Evolutionary conservation across 1,284 basidiomycete species (phyloP).

Genomic region (Cryptococcus sp.): DNA sequence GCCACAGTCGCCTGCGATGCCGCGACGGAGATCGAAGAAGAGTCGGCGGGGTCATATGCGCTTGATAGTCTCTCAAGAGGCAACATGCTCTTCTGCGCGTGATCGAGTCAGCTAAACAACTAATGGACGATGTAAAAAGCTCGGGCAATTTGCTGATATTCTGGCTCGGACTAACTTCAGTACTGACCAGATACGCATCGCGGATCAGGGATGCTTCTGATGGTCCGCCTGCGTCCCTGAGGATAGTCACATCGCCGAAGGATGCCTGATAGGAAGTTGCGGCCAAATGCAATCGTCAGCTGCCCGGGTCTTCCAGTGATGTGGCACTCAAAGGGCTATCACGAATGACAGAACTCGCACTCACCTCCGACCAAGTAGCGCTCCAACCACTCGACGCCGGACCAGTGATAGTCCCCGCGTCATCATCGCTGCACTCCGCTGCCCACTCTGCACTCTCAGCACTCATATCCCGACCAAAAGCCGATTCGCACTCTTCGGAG

Average conservation of each 20-base stretch:
- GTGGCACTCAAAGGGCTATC: not conserved
- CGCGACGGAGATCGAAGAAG: no score
- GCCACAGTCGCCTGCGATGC: no score
- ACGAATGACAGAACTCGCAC: not conserved
- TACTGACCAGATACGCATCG: slow-evolving; percentile 22
- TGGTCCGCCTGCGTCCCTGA: not conserved
- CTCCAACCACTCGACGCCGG: slow-evolving; percentile 11
- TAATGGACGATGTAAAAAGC: not conserved
- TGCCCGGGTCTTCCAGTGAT: not conserved
- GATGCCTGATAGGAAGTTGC: not conserved
- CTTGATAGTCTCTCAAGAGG: not conserved
- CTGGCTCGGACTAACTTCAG: not conserved
- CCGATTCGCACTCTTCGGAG: no score
- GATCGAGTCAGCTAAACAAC: not conserved
- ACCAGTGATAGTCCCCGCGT: slow-evolving; percentile 11
- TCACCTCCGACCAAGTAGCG: slow-evolving; percentile 5
- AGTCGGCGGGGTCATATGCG: no score
- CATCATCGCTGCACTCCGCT: not conserved
- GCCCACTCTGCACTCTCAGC: slow-evolving; percentile 1
- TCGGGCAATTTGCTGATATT: not conserved
- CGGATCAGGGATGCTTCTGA: slow-evolving; percentile 16
- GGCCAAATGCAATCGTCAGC: no score
- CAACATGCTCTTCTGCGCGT: slow-evolving; percentile 2
- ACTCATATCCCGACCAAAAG: no score
- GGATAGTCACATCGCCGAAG: not conserved